Evolutionary conservation across 192 early-diverging fungal genomes (phyloP).

Genomic region (Podila minutissima): DNA sequence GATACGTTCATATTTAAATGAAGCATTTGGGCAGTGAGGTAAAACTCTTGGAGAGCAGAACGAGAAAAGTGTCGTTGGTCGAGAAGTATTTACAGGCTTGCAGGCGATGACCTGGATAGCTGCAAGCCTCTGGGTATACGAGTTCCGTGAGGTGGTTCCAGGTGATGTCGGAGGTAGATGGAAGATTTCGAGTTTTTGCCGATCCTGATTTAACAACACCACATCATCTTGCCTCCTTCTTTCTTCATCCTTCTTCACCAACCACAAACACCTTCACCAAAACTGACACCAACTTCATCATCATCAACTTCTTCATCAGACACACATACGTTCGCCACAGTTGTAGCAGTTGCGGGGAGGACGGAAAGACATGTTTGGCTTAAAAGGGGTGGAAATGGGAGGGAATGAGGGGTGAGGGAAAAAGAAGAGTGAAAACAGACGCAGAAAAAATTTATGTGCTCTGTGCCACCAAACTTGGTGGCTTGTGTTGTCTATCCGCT

Average conservation of each 20-base stretch:
- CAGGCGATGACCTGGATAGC: no score
- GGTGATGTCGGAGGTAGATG: no score
- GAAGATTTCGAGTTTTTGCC: no score
- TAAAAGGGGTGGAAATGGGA: slow-evolving; percentile 10
- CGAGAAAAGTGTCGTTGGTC: not conserved
- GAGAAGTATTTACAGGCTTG: no score
- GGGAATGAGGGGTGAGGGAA: slow-evolving; percentile 13
- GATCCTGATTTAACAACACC: no score
- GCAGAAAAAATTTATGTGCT: slow-evolving; percentile 13
- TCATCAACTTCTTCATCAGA: slow-evolving; percentile 3
- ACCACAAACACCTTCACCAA: not conserved
- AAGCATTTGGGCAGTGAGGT: slow-evolving; percentile 8
- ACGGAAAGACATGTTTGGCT: slow-evolving; percentile 43
- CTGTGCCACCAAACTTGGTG: not conserved
- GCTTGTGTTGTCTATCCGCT: not conserved
- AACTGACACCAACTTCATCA: not conserved
- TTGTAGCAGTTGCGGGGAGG: slow-evolving; percentile 51
- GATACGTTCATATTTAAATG: slow-evolving; percentile 28
- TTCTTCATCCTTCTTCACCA: not conserved
- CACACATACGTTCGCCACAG: slow-evolving; percentile 53
- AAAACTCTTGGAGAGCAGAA: not conserved
- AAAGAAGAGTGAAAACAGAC: slow-evolving; percentile 11
- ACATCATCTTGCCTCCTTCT: not conserved
- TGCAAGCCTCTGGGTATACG: no score
- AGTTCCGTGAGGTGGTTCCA: no score